Conservation (phyloP, 306 rosid species). For the Trifolium subterraneum region DNA sequence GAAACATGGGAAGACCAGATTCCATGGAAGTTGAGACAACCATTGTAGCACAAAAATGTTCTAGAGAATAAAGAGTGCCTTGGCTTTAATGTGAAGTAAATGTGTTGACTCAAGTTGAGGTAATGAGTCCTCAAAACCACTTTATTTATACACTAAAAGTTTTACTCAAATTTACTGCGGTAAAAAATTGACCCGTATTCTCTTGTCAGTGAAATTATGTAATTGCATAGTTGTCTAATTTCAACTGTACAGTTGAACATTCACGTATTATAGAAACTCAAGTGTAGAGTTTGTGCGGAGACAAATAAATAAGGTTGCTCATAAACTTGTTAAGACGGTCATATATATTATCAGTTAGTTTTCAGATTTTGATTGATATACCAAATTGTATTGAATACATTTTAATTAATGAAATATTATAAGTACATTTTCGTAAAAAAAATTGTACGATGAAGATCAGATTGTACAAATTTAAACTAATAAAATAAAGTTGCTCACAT, state of each 20-base stretch:
- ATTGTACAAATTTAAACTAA: not conserved
- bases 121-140: conserved; percentile 33
- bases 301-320: no score
- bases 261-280: no score
- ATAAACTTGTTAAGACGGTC: no score
- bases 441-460: not conserved
- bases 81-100: conserved; percentile 15
- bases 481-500: not conserved
- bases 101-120: conserved; percentile 45
- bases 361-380: no score
- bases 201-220: no score
- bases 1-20: conserved; percentile 24
- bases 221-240: not conserved
- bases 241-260: not conserved
- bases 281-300: no score
- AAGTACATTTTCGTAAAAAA: no score
- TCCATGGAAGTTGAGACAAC: conserved; percentile 36
- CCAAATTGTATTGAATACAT: no score
- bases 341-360: no score
- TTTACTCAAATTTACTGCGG: not conserved
- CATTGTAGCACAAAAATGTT: conserved; percentile 35
- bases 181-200: not conserved
- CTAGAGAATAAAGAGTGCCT: not conserved
- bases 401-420: no score
- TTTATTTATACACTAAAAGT: conserved; percentile 28